Evolutionary conservation across 1,284 basidiomycete species (phyloP).

Genomic region (Austropuccinia psidii): DNA sequence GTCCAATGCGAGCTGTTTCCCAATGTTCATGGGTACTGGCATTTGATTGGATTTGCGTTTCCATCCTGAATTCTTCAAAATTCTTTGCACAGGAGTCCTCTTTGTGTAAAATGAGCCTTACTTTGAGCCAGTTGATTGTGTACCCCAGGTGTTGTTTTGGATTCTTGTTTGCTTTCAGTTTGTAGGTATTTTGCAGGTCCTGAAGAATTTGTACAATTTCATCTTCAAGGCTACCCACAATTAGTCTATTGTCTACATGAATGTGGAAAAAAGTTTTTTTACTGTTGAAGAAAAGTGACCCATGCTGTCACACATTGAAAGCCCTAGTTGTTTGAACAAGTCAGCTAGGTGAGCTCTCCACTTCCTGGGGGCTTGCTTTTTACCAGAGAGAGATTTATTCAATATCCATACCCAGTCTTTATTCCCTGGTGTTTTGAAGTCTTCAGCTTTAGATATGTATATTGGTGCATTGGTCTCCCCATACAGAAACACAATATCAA

Average conservation of each 20-base stretch:
- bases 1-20: background rate
- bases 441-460: background rate
- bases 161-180: background rate
- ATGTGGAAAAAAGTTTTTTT: background rate
- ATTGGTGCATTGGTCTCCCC: constrained; percentile 2
- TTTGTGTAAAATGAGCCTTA: background rate
- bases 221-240: background rate
- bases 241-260: background rate
- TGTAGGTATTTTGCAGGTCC: background rate
- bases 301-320: background rate
- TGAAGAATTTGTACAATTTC: background rate
- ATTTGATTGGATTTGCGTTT: background rate
- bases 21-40: background rate
- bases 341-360: background rate
- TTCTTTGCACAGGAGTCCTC: background rate
- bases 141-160: background rate
- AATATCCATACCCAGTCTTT: constrained; percentile 14
- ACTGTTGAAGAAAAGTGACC: background rate
- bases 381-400: constrained; percentile 12
- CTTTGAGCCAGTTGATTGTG: background rate
- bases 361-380: constrained; percentile 1
- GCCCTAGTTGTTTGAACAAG: background rate
- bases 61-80: background rate
- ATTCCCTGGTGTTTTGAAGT: background rate
- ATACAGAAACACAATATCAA: background rate